Evolutionary conservation across 768 basidiomycete genomes (phyloP).

Genomic region (Neoboletus subvelutipes): DNA sequence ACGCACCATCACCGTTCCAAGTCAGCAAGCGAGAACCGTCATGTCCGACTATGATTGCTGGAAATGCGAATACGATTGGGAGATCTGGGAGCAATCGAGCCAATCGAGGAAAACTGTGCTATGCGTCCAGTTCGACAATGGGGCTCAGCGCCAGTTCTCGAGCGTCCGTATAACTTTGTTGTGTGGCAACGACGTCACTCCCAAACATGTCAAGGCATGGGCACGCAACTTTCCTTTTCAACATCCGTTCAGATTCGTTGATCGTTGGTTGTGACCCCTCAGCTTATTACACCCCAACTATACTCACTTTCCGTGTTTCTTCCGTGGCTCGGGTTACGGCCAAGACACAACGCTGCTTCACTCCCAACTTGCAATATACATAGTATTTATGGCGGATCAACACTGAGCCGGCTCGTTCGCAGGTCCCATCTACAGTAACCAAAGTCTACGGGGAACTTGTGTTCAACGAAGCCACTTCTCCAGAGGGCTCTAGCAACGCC

Average conservation of each 20-base stretch:
- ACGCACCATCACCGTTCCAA: too few species aligned
- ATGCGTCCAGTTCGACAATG: slow-evolving; percentile 2
- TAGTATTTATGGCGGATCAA: neutral
- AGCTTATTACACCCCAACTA: neutral
- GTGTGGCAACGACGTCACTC: neutral
- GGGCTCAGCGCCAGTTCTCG: slow-evolving; percentile 6
- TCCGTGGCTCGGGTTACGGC: neutral
- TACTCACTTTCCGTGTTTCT: neutral
- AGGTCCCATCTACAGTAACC: neutral
- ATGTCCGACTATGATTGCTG: neutral
- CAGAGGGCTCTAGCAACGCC: neutral
- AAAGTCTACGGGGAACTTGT: slow-evolving; percentile 1
- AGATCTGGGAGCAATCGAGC: neutral
- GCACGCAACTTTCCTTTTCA: neutral
- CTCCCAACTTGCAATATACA: slow-evolving; percentile 2
- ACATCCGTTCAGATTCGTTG: neutral
- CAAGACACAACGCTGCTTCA: neutral
- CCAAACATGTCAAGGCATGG: neutral
- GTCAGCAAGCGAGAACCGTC: neutral
- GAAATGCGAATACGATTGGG: slow-evolving; percentile 5
- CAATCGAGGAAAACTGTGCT: neutral
- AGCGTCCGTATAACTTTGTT: slow-evolving; percentile 4
- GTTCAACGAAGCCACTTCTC: neutral
- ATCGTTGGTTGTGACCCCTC: neutral
- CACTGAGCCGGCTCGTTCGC: neutral